Conservation (phyloP, 192 early-diverging fungal genomes). For the Geranomyces michiganensis region DNA sequence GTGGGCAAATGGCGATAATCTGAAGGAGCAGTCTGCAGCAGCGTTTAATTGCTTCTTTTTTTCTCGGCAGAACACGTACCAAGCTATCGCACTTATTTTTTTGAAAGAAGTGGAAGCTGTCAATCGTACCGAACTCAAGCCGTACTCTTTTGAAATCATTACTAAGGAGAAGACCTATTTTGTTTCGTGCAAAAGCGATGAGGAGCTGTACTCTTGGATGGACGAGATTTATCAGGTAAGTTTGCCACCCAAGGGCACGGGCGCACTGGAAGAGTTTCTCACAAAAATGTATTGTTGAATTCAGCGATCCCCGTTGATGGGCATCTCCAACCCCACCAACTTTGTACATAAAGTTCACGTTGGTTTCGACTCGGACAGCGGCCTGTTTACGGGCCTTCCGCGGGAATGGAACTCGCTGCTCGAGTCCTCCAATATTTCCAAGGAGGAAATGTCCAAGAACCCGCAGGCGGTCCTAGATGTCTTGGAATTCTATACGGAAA, state of each 20-base stretch:
- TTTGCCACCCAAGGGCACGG: neutral
- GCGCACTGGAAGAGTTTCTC: too few relatives aligned
- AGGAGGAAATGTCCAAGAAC: slow-evolving; percentile 97
- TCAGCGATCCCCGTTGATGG: slow-evolving; percentile 73
- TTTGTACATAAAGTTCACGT: slow-evolving; percentile 85
- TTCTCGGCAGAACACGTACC: slow-evolving; percentile 71
- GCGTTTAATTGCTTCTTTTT: neutral
- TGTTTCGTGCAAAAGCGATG: slow-evolving; percentile 90
- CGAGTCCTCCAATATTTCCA: slow-evolving; percentile 90
- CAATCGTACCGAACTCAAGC: slow-evolving; percentile 84
- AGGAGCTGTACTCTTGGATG: slow-evolving; percentile 98
- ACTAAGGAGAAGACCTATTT: slow-evolving; percentile 94
- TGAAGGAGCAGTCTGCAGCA: neutral
- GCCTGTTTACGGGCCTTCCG: slow-evolving; percentile 78
- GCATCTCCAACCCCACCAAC: slow-evolving; percentile 81
- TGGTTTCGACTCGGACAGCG: slow-evolving; percentile 54
- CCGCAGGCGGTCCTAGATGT: slow-evolving; percentile 98
- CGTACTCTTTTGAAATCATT: slow-evolving; percentile 91
- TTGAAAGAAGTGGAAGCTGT: slow-evolving; percentile 91
- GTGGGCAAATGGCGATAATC: slow-evolving; percentile 47
- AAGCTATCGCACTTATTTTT: slow-evolving; percentile 86
- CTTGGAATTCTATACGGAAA: slow-evolving; percentile 96
- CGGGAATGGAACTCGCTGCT: slow-evolving; percentile 94
- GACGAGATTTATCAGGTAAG: slow-evolving; percentile 91
- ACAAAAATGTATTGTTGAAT: too few relatives aligned